These are phyloP conservation scores for Scleroderma bovista DNA, from an alignment of 768 basidiomycete genomes.

Conservation along the genomic window DNA sequence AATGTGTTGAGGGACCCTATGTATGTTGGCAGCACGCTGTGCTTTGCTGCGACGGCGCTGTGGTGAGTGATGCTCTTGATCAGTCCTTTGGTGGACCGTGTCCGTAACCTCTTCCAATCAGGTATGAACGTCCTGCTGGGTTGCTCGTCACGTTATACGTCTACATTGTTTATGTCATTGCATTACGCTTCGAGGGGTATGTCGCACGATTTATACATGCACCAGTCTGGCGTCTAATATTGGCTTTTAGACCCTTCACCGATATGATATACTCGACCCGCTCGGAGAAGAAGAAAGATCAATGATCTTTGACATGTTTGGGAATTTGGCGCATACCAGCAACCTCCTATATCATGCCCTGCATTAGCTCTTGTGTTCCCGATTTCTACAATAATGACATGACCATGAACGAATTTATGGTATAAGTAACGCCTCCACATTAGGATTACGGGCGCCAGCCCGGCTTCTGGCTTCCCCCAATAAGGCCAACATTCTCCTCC, in stretches of 20 bases:
- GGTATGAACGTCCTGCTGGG: slow-evolving; percentile 85
- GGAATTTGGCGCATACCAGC: too few relatives aligned
- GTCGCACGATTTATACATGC: slow-evolving; percentile 21
- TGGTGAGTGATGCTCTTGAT: too few relatives aligned
- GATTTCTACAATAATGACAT: too few relatives aligned
- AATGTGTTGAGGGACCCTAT: slow-evolving; percentile 90
- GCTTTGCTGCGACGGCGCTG: slow-evolving; percentile 79
- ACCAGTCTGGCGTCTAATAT: slow-evolving; percentile 2
- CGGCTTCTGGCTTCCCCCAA: slow-evolving; percentile 12
- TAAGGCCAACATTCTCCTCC: slow-evolving; percentile 15
- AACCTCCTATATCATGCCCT: too few relatives aligned
- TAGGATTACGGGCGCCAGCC: background rate
- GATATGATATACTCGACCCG: slow-evolving; percentile 75
- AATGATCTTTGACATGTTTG: background rate
- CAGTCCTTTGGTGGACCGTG: too few relatives aligned
- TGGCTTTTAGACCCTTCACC: slow-evolving; percentile 57
- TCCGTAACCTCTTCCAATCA: slow-evolving; percentile 20
- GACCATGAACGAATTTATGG: too few relatives aligned
- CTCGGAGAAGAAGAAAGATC: slow-evolving; percentile 23
- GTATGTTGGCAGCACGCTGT: slow-evolving; percentile 94
- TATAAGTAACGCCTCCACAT: too few relatives aligned
- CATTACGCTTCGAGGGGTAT: slow-evolving; percentile 86
- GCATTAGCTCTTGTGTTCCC: too few relatives aligned
- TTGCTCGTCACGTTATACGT: slow-evolving; percentile 76
- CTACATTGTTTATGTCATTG: slow-evolving; percentile 77